Percentiles rank a stretch among this genome's conserved stretches.
Evolutionary conservation across 2,329 filamentous ascomycete genomes (phyloP).

Genomic region (Diaporthe citrichinensis): DNA sequence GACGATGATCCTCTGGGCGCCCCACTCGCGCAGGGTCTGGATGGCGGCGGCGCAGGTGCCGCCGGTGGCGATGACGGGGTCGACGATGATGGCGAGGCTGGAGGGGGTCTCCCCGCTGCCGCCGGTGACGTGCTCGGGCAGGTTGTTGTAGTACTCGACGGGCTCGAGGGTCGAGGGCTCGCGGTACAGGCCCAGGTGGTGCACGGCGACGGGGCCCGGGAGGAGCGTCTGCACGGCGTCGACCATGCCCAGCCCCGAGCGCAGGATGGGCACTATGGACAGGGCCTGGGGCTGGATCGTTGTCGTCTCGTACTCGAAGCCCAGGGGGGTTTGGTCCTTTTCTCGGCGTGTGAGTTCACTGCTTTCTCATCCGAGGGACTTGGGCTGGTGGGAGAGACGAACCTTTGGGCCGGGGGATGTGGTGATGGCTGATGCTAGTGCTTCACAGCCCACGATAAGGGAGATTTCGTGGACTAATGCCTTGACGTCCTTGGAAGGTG

Average conservation of each 20-base stretch:
- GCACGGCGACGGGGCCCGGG: constrained; percentile 82
- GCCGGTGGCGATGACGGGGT: constrained; percentile 94
- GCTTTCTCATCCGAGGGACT: not conserved
- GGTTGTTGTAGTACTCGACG: constrained; percentile 98
- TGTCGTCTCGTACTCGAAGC: constrained; percentile 79
- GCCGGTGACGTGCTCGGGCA: constrained; percentile 77
- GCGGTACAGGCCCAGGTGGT: constrained; percentile 95
- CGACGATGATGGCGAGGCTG: constrained; percentile 84
- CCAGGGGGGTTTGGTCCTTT: constrained; percentile 84
- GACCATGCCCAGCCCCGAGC: constrained; percentile 92
- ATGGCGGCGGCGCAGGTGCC: constrained; percentile 92
- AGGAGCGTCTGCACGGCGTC: constrained; percentile 89
- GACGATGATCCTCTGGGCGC: constrained; percentile 84
- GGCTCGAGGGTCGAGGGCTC: constrained; percentile 89
- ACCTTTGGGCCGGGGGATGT: constrained; percentile 75
- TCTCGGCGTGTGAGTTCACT: constrained; percentile 19
- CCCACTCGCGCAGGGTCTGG: constrained; percentile 91
- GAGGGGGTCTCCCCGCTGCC: constrained; percentile 52
- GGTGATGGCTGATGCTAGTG: constrained; percentile 75
- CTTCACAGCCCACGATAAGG: constrained; percentile 85
- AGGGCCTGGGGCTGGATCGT: constrained; percentile 75
- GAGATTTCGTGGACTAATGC: constrained; percentile 88
- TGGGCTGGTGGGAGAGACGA: constrained; percentile 48
- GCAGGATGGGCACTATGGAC: constrained; percentile 91
- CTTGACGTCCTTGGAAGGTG: constrained; percentile 83